These are phyloP conservation scores for Eucalyptus sp. DNA, from an alignment of 345 rosid genomes.

Conservation along the genomic window DNA sequence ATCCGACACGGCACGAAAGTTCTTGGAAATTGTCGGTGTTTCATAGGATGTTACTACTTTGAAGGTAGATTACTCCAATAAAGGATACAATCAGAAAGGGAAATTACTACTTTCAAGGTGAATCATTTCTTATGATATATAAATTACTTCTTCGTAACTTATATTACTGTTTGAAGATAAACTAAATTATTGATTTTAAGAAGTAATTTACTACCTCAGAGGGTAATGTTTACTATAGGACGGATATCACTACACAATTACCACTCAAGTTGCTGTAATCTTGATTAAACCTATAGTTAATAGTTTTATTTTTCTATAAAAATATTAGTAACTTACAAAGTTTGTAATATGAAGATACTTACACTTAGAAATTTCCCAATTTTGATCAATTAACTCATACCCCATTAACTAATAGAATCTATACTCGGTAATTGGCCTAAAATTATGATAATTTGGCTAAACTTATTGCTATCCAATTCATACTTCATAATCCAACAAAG, in stretches of 20 bases:
- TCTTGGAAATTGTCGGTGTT: rapidly evolving
- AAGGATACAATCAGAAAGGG: neutral
- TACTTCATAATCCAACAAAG: rapidly evolving
- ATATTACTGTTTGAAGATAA: neutral
- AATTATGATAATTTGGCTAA: neutral
- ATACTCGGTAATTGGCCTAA: neutral
- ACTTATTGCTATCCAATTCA: neutral
- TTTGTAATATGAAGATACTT: neutral
- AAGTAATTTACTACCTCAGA: neutral
- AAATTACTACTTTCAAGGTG: neutral
- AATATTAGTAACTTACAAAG: neutral
- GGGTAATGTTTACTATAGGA: neutral
- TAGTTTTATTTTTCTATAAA: neutral
- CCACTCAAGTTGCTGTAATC: neutral
- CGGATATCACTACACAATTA: neutral
- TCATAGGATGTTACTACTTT: neutral
- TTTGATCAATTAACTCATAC: neutral
- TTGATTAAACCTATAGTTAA: neutral
- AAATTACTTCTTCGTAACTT: no score
- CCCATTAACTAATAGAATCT: neutral
- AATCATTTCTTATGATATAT: no score
- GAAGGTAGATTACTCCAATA: neutral
- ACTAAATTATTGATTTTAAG: neutral
- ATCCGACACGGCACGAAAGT: rapidly evolving
- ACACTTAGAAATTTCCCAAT: neutral